These are phyloP conservation scores for Gloeostereum incarnatum DNA, from an alignment of 768 basidiomycete genomes.

Conservation along the genomic window DNA sequence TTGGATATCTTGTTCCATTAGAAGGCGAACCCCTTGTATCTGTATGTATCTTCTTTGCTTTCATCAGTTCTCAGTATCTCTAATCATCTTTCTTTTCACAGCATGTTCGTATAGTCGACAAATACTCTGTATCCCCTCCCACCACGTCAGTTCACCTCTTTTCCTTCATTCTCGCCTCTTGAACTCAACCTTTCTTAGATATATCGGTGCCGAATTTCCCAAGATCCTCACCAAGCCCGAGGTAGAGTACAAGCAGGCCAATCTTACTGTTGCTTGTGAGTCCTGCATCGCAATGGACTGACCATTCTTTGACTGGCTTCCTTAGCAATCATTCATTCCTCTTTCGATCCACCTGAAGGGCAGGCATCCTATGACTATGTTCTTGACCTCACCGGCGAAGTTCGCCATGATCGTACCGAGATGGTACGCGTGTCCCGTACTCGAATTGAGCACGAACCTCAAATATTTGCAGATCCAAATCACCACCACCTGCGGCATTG, in stretches of 20 bases:
- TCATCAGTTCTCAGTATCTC: not conserved
- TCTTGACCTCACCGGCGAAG: constrained; percentile 81
- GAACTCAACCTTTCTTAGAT: constrained; percentile 33
- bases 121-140: constrained; percentile 63
- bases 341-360: constrained; percentile 67
- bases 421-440: constrained; percentile 35
- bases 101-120: constrained; percentile 68
- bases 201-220: constrained; percentile 70
- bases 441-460: not conserved
- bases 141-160: constrained; percentile 45
- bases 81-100: constrained; percentile 18
- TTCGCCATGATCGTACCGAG: constrained; percentile 66
- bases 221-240: constrained; percentile 54
- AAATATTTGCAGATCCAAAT: constrained; percentile 57
- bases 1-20: constrained; percentile 55
- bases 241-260: constrained; percentile 78
- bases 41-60: constrained; percentile 30
- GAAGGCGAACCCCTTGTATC: constrained; percentile 64
- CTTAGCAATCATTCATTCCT: constrained; percentile 55
- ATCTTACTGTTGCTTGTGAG: constrained; percentile 66
- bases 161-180: constrained; percentile 8
- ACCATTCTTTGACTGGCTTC: constrained; percentile 9
- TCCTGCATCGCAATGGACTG: constrained; percentile 7
- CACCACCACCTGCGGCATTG: constrained; percentile 60
- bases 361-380: constrained; percentile 67